phyloP scores from a whole-genome alignment of 805 yeast species.

The Aciculoconidium aculeatum region DNA sequence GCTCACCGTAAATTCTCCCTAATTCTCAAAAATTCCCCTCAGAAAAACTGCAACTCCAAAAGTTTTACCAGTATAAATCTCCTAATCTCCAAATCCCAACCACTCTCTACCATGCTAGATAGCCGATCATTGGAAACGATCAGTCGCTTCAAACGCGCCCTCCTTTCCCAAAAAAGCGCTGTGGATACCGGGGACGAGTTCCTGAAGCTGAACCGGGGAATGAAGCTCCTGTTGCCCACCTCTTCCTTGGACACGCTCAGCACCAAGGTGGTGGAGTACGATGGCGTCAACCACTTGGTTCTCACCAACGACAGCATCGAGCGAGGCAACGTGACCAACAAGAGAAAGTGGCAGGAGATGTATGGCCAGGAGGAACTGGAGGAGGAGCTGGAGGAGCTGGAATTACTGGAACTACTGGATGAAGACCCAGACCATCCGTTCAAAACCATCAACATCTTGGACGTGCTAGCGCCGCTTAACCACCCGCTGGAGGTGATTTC shows the following conservation, averaged over 20 bases:
- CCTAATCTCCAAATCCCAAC: constrained; percentile 1
- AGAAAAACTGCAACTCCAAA: too few relatives aligned
- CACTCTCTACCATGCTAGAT: constrained; percentile 26
- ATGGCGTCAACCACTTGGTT: constrained; percentile 30
- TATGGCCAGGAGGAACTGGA: constrained; percentile 13
- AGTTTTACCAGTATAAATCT: too few relatives aligned
- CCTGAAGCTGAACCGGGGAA: constrained; percentile 26
- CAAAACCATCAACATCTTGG: constrained; percentile 24
- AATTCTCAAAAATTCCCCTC: too few relatives aligned
- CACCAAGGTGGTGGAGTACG: constrained; percentile 35
- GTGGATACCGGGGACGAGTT: constrained; percentile 4
- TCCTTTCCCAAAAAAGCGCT: constrained; percentile 12
- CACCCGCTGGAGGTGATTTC: constrained; percentile 74
- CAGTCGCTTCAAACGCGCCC: constrained; percentile 33
- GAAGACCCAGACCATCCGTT: constrained; percentile 19
- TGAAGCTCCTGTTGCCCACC: constrained; percentile 17
- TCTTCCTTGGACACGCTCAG: constrained; percentile 16
- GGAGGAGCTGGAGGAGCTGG: constrained; percentile 3
- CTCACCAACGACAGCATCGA: constrained; percentile 32
- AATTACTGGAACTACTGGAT: constrained; percentile 10
- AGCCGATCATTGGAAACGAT: constrained; percentile 33
- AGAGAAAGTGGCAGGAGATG: constrained; percentile 32
- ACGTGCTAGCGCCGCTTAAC: constrained; percentile 68
- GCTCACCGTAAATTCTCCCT: too few relatives aligned
- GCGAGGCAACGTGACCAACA: constrained; percentile 19